Evolutionary conservation across 306 rosid genomes (phyloP).

Genomic region (Rosa lucieae): DNA sequence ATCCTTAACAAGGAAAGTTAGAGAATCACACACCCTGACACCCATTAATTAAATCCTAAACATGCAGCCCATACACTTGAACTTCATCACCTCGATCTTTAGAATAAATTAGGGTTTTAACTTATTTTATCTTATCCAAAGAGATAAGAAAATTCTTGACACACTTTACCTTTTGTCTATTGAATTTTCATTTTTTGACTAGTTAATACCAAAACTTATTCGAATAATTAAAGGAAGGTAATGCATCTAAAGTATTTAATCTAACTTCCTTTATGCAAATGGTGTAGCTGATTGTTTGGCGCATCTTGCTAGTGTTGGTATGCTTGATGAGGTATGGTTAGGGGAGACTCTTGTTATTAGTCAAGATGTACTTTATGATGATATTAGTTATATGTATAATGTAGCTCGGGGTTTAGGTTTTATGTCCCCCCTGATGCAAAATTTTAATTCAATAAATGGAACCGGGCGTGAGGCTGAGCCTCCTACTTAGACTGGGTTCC

Average conservation of each 20-base stretch:
- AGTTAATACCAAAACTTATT: background rate
- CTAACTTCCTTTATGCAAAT: background rate
- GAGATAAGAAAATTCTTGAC: background rate
- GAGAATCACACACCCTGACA: background rate
- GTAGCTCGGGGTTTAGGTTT: too few species aligned
- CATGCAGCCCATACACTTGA: background rate
- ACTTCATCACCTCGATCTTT: background rate
- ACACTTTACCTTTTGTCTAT: background rate
- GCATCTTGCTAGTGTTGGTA: too few species aligned
- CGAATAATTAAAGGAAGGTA: background rate
- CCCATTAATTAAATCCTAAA: background rate
- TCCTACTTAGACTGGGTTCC: too few species aligned
- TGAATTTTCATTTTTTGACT: background rate
- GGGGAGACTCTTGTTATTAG: too few species aligned
- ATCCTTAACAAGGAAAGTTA: background rate
- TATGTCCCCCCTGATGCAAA: too few species aligned
- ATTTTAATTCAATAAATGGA: too few species aligned
- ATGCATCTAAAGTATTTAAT: background rate
- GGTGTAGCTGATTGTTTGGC: too few species aligned
- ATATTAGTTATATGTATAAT: too few species aligned
- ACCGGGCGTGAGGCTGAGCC: too few species aligned
- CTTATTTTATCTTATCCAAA: background rate
- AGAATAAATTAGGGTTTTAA: background rate
- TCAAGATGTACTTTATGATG: too few species aligned
- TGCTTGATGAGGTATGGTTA: too few species aligned